Conservation (phyloP, 1,139 yeast genomes). For the Torulaspora globosa region DNA sequence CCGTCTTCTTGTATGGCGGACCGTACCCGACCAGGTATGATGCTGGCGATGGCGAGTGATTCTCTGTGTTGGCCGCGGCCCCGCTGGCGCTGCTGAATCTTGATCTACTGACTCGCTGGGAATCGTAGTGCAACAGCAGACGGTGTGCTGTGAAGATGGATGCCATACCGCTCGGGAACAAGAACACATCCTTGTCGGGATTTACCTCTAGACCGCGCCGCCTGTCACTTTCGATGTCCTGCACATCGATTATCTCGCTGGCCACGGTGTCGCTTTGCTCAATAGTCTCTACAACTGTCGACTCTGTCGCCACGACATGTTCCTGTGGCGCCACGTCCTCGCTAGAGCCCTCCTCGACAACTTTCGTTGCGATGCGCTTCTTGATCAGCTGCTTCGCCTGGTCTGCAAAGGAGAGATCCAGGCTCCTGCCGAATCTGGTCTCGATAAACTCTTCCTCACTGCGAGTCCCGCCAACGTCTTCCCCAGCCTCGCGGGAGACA, state of each 20-base stretch:
- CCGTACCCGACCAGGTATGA: conserved; percentile 27
- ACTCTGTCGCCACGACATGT: not conserved
- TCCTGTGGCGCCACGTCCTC: conserved; percentile 3
- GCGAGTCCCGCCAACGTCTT: conserved; percentile 28
- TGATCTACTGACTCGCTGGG: conserved; percentile 30
- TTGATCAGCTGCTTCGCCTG: conserved; percentile 73
- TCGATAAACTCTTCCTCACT: conserved; percentile 73
- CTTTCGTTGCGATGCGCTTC: conserved; percentile 69
- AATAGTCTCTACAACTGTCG: not conserved
- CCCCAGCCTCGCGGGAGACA: not conserved
- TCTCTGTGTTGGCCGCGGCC: conserved; percentile 6
- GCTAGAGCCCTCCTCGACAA: conserved; percentile 39
- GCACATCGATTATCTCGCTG: not conserved
- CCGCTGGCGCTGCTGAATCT: conserved; percentile 23
- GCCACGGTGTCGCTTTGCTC: conserved; percentile 2
- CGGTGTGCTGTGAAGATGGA: conserved; percentile 81
- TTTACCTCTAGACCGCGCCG: conserved; percentile 24
- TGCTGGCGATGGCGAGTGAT: conserved; percentile 6
- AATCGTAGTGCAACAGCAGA: conserved; percentile 46
- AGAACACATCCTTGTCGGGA: conserved; percentile 56
- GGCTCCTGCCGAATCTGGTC: conserved; percentile 83
- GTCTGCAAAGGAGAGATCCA: conserved; percentile 69
- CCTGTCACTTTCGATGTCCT: conserved; percentile 4
- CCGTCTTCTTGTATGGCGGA: conserved; percentile 54
- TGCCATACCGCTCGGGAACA: conserved; percentile 92